Base-by-base conservation (phyloP, 805 yeast species). In the Teunomyces cretensis region DNA sequence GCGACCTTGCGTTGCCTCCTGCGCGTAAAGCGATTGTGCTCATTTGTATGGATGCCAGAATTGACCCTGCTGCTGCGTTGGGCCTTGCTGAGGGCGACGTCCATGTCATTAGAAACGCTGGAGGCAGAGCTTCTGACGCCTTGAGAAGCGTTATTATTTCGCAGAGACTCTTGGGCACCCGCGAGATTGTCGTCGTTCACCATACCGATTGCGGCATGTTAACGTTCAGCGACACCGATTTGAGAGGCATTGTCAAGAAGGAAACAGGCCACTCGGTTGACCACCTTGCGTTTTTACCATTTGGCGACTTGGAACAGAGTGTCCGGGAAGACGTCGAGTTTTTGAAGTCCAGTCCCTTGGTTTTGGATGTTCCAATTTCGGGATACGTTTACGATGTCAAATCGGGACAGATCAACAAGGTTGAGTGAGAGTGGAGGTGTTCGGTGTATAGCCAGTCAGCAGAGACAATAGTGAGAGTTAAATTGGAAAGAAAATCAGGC, bases 191-290 rank as follows among this genome's bases (percentile, higher is more conserved):
- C 14, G 58, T 71, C 40, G 43, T 67, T 41, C 75, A 68, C 51
- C 74, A 69, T 44, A 69, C 75, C 9, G 75, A 71, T 48, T 71
- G 76, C 55, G 75, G 76, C 3, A 71, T 71, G 76, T 53, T 71
- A 33, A 69, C 74, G 1, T 71, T 71, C 48, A 47, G 45, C 1
- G 74, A 71, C 39, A 63, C 58, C 7, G 49, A 48, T 6, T 45
- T 70, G 14, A 50, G 74, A 41, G 50, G 37, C 1, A 55, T 63
- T 33, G 47, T 70, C 32, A 50, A 52, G 39, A 41, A 60, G 27
- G 70, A 70, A 31, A 59, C 66, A 7, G 67, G 64, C 3, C 58
- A 52, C 7, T 47, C 51, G 28, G 58, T 53, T 13, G 72, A 68
- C 43, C 61, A 63, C 43, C 40, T 64, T 42, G 53, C 61, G 1